Evolutionary conservation across 768 basidiomycete genomes (phyloP), one percentile per base, ranked within the genome.

Genomic region (Leccinellum albellum): DNA sequence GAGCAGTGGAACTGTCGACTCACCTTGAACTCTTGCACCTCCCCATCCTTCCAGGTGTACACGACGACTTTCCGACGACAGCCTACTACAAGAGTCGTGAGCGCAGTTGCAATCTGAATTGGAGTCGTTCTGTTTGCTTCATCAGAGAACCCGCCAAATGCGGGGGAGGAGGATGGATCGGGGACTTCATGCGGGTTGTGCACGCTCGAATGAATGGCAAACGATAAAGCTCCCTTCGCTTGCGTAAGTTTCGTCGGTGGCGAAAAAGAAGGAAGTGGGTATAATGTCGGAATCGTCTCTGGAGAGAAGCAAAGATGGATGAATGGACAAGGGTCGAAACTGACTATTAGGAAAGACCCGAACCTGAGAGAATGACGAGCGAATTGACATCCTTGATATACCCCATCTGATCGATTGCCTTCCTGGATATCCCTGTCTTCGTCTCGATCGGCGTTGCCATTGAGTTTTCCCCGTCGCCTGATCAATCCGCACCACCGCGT

Each of bases 321-420:
- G 40, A 60, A 45, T 32, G 48, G 51, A 31, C 8, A 15, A 8
- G n/a, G 14, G 10, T 12, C 9, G 26, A 6, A 10, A 3, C 6
- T 5, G 37, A 44, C 14, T 17, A 32, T 23, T 14, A 29, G 28
- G 32, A 44, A 40, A 64, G 80, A 57, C 54, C 20, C 66, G 32
- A 54, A 93, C 95, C 95, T 24, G 91, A 89, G 4, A 98, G 80
- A 5, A 90, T 78, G 3, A 92, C 86, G 23, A 99, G 76, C 4
- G 91, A 89, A 64, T 92, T 88, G n/a, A 91, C 81, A 63, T 93
- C 90, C 60, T 86, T 86, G 61, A 98, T 80, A 53, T 86, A 88
- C 0, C 87, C 91, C 3, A 99, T 76, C 67, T 95, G 93, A 54
- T 98, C 96, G 44, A 99, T 89, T 14, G 89, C 78, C 65, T 80